phyloP scores from a whole-genome alignment of 192 early-diverging fungal genomes.

The Borealophlyctis nickersoniae region DNA sequence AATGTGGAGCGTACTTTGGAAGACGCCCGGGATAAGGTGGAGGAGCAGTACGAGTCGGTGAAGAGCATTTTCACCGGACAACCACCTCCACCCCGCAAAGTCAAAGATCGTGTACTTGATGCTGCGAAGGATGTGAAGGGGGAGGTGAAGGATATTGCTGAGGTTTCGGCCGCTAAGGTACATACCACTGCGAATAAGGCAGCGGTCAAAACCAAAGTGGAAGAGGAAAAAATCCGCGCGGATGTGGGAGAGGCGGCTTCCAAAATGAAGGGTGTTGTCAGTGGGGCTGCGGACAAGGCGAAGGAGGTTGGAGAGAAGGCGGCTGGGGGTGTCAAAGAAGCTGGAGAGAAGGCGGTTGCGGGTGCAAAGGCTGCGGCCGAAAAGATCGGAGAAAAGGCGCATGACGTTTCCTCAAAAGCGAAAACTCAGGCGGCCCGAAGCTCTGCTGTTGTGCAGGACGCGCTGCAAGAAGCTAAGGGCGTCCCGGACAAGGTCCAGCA shows the following conservation, averaged over 20 bases:
- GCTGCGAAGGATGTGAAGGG: conserved; percentile 8
- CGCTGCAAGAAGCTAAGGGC: not conserved
- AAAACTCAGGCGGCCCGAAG: too few relatives aligned
- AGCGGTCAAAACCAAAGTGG: conserved; percentile 4
- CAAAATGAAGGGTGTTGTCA: conserved; percentile 3
- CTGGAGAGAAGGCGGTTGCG: conserved; percentile 9
- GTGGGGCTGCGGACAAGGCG: conserved; percentile 4
- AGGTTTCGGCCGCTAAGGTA: conserved; percentile 2
- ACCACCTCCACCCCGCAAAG: conserved; percentile 9
- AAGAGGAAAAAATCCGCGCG: conserved; percentile 5
- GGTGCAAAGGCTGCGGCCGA: conserved; percentile 8
- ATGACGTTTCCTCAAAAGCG: too few relatives aligned
- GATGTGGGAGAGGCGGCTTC: not conserved
- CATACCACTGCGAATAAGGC: conserved; percentile 3
- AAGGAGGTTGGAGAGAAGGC: conserved; percentile 12
- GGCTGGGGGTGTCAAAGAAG: conserved; percentile 8
- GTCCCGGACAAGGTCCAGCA: not conserved
- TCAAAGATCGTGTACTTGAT: conserved; percentile 6
- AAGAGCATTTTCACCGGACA: conserved; percentile 17
- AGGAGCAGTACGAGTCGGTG: conserved; percentile 20
- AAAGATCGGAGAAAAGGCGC: not conserved
- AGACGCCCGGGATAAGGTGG: conserved; percentile 19
- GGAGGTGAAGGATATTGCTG: not conserved
- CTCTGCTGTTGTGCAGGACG: not conserved
- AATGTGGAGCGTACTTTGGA: conserved; percentile 14